Conservation (phyloP, 177 flowering plant genomes). For the Vitis hybrid region DNA sequence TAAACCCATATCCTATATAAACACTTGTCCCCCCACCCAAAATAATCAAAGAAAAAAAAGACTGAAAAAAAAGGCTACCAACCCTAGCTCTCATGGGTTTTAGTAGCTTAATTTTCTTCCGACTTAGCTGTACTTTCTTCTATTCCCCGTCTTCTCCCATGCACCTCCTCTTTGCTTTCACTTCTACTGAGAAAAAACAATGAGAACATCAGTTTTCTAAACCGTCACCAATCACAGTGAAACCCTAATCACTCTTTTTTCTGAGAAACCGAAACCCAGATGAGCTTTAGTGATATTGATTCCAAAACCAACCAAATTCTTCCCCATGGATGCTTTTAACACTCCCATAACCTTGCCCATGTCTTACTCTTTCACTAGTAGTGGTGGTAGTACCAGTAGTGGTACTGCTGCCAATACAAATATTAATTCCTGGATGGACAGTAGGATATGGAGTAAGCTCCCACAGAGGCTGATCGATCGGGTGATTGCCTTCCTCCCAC, state of each 20-base stretch:
- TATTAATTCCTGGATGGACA: constrained; percentile 64
- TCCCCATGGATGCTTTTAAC: constrained; percentile 38
- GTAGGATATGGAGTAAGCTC: constrained; percentile 78
- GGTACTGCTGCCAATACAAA: neutral
- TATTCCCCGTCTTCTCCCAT: neutral
- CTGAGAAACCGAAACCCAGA: no score
- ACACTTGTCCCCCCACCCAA: constrained; percentile 14
- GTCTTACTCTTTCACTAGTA: constrained; percentile 25
- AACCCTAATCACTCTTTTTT: no score
- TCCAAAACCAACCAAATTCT: neutral
- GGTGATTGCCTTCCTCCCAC: constrained; percentile 77
- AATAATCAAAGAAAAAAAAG: neutral
- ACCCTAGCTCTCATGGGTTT: constrained; percentile 3
- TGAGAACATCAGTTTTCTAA: no score
- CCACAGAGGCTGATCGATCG: constrained; percentile 73
- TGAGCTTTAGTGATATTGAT: no score
- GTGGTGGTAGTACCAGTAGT: constrained; percentile 7
- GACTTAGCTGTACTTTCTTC: neutral
- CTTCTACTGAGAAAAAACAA: neutral
- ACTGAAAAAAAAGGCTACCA: neutral
- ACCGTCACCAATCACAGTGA: no score
- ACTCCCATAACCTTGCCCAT: constrained; percentile 24
- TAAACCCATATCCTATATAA: constrained; percentile 22
- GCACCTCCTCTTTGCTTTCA: neutral
- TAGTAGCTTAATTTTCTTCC: constrained; percentile 1